These are phyloP conservation scores for Streptanthus diversifolius DNA, from an alignment of 345 rosid genomes.

Conservation along the genomic window DNA sequence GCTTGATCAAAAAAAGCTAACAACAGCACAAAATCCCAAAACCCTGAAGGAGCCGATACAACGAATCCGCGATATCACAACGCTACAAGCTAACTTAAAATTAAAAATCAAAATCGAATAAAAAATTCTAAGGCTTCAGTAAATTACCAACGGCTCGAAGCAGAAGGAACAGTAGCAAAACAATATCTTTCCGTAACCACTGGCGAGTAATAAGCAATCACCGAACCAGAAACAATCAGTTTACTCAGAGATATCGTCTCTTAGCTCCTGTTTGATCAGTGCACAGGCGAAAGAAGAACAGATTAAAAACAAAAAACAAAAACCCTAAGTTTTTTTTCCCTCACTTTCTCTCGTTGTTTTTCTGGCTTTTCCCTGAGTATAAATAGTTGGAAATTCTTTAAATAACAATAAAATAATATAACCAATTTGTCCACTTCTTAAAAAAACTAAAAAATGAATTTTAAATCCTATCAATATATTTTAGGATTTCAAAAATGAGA, in stretches of 20 bases:
- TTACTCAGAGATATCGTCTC: background rate
- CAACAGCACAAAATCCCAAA: background rate
- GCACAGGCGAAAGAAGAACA: background rate
- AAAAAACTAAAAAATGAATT: conserved; percentile 2
- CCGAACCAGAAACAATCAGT: background rate
- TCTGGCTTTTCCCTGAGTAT: background rate
- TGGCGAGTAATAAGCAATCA: background rate
- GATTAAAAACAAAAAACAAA: background rate
- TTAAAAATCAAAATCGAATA: background rate
- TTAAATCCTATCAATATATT: background rate
- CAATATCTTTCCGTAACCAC: background rate
- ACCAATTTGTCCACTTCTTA: conserved; percentile 11
- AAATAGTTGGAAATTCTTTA: background rate
- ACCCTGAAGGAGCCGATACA: conserved; percentile 8
- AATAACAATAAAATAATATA: background rate
- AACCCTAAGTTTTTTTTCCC: conserved; percentile 13
- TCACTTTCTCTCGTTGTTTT: conserved; percentile 19
- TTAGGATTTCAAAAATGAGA: background rate
- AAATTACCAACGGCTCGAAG: background rate
- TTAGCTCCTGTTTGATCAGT: conserved; percentile 8
- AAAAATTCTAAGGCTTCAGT: background rate
- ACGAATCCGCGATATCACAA: background rate
- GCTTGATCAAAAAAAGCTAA: background rate
- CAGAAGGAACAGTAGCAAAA: background rate
- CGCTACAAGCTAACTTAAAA: background rate